These are phyloP conservation scores for Saxispiralis lemnorum DNA, from an alignment of 495 filamentous ascomycete genomes.

Conservation along the genomic window DNA sequence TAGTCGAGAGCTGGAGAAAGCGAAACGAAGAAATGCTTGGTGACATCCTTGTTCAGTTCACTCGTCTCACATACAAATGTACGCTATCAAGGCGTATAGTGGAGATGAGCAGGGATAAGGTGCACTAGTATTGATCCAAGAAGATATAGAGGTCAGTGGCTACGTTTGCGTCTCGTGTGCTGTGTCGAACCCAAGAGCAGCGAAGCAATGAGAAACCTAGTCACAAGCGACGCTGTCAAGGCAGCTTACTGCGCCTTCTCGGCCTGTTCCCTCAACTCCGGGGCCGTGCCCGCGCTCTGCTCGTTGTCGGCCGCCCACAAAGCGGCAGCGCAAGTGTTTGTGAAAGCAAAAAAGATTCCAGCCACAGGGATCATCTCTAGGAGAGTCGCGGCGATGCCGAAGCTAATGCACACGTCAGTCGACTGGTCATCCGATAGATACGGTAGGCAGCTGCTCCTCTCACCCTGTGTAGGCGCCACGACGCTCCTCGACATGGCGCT, in stretches of 20 bases:
- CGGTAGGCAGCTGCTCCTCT: slow-evolving; percentile 12
- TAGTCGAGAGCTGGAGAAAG: slow-evolving; percentile 22
- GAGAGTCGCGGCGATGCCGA: slow-evolving; percentile 56
- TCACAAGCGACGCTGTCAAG: too few species aligned
- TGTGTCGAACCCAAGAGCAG: too few species aligned
- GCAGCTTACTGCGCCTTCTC: slow-evolving; percentile 35
- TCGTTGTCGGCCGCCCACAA: slow-evolving; percentile 91
- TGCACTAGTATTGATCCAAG: too few species aligned
- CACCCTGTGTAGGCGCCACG: slow-evolving; percentile 58
- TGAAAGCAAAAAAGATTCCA: slow-evolving; percentile 75
- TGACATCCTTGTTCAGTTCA: too few species aligned
- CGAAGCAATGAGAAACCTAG: too few species aligned
- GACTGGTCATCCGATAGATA: too few species aligned
- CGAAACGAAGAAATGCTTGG: not conserved
- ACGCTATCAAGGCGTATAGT: too few species aligned
- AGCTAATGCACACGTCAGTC: slow-evolving; percentile 30
- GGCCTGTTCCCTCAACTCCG: slow-evolving; percentile 34
- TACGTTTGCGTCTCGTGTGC: too few species aligned
- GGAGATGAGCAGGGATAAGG: too few species aligned
- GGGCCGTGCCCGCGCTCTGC: slow-evolving; percentile 35
- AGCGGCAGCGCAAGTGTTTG: slow-evolving; percentile 80
- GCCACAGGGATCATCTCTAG: slow-evolving; percentile 72
- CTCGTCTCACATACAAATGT: too few species aligned
- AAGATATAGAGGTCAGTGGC: too few species aligned
- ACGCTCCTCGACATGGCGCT: slow-evolving; percentile 46